These are phyloP conservation scores for Aspergillus spinulosporus DNA, from an alignment of 2,329 filamentous ascomycete species.

Conservation along the genomic window DNA sequence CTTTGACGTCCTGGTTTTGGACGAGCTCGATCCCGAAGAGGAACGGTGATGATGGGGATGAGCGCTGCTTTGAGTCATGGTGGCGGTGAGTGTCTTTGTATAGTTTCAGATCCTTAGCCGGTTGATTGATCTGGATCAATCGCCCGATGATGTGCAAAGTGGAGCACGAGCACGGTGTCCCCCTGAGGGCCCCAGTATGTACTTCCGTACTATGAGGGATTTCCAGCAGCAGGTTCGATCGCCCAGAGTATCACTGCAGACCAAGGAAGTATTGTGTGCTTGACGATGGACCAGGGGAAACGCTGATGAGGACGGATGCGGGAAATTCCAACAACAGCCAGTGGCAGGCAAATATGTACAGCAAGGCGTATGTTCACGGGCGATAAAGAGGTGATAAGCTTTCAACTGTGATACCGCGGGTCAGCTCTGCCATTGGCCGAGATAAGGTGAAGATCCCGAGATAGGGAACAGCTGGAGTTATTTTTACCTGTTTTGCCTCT, in stretches of 20 bases:
- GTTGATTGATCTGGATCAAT: constrained; percentile 17
- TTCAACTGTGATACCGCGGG: constrained; percentile 20
- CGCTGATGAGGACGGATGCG: constrained; percentile 19
- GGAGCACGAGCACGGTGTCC: constrained; percentile 26
- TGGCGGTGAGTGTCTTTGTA: constrained; percentile 39
- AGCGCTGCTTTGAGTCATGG: constrained; percentile 37
- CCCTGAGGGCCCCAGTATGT: constrained; percentile 25
- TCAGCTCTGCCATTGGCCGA: constrained; percentile 18
- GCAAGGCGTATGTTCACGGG: constrained; percentile 15
- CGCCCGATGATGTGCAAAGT: constrained; percentile 23
- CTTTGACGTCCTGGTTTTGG: constrained; percentile 34
- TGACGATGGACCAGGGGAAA: constrained; percentile 10
- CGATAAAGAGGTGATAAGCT: constrained; percentile 25
- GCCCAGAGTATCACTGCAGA: constrained; percentile 15
- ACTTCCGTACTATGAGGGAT: constrained; percentile 27
- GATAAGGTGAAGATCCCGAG: constrained; percentile 25
- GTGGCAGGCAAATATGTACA: constrained; percentile 22
- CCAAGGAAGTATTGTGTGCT: constrained; percentile 12
- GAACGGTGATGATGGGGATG: constrained; percentile 34
- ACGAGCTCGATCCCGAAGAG: constrained; percentile 33
- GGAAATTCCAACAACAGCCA: constrained; percentile 15
- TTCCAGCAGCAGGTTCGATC: constrained; percentile 23
- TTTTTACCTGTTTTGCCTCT: not conserved
- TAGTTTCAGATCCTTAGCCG: constrained; percentile 16
- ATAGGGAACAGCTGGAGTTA: not conserved